Conservation (phyloP, 805 yeast species). For the Schizosaccharomyces octosporus region DNA sequence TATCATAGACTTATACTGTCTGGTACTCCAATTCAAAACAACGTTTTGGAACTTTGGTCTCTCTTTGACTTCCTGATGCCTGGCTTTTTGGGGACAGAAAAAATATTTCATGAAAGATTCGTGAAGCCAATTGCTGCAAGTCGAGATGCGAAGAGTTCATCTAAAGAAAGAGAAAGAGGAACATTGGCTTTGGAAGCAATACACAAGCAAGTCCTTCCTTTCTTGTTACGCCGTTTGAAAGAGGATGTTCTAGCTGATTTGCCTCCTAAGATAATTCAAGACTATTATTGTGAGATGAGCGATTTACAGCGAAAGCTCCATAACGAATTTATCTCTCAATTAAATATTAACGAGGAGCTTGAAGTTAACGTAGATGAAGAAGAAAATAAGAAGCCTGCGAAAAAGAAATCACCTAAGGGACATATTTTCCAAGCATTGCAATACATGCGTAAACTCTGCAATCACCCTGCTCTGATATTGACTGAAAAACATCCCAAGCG, state of each 20-base stretch:
- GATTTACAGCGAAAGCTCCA: conserved; percentile 72
- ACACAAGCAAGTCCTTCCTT: conserved; percentile 90
- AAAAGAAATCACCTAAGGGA: conserved; percentile 26
- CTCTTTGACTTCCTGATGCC: conserved; percentile 95
- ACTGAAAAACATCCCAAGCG: conserved; percentile 65
- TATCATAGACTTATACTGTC: conserved; percentile 77
- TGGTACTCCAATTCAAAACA: conserved; percentile 95
- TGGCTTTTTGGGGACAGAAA: conserved; percentile 88
- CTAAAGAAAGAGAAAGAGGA: conserved; percentile 91
- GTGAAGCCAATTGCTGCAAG: conserved; percentile 96
- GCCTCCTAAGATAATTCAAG: conserved; percentile 96
- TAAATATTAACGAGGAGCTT: conserved; percentile 11
- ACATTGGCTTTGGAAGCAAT: conserved; percentile 85
- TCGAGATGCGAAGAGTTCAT: conserved; percentile 54
- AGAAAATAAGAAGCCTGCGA: conserved; percentile 14
- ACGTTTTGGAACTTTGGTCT: conserved; percentile 92
- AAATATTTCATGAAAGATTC: conserved; percentile 76
- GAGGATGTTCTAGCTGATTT: conserved; percentile 88
- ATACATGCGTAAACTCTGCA: conserved; percentile 89
- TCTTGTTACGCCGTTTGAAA: conserved; percentile 81
- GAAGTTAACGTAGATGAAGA: conserved; percentile 19
- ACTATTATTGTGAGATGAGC: conserved; percentile 86
- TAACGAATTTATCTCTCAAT: conserved; percentile 77
- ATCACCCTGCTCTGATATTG: conserved; percentile 80
- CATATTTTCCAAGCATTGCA: conserved; percentile 94